phyloP scores from a whole-genome alignment of 495 filamentous ascomycete species.

The Penicillium cinerascens region DNA sequence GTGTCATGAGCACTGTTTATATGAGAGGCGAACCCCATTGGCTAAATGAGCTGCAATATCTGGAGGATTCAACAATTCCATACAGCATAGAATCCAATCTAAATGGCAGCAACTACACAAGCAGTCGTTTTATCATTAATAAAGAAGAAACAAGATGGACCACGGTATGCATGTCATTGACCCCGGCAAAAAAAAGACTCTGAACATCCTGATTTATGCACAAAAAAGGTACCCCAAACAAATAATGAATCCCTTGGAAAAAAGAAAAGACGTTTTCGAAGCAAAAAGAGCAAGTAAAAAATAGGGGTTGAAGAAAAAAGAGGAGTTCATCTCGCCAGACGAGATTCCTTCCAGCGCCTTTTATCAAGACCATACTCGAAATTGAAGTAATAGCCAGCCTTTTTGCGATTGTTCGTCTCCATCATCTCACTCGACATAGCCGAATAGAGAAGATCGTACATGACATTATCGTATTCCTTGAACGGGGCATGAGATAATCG shows the following conservation, averaged over 20 bases:
- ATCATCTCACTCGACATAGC: constrained; percentile 44
- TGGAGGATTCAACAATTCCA: background rate
- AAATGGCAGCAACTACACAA: background rate
- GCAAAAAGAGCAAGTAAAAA: constrained; percentile 12
- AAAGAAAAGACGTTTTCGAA: constrained; percentile 1
- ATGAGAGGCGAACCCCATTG: no score
- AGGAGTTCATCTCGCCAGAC: constrained; percentile 18
- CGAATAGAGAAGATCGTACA: constrained; percentile 6
- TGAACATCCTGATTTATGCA: constrained; percentile 16
- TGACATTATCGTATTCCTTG: background rate
- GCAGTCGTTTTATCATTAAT: background rate
- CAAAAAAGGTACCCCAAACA: constrained; percentile 15
- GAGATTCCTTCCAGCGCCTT: constrained; percentile 8
- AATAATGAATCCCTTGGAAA: background rate
- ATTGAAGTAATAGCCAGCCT: constrained; percentile 45
- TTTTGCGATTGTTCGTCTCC: constrained; percentile 55
- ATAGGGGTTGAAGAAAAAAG: constrained; percentile 4
- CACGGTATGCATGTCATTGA: constrained; percentile 14
- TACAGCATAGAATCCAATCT: background rate
- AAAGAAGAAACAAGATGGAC: background rate
- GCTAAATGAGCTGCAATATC: background rate
- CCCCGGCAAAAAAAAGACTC: constrained; percentile 10
- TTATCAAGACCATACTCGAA: constrained; percentile 5
- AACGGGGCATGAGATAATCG: constrained; percentile 45
- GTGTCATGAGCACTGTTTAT: no score